Conservation (phyloP, 371 early-diverging fungal species). For the Mucor piriformis region DNA sequence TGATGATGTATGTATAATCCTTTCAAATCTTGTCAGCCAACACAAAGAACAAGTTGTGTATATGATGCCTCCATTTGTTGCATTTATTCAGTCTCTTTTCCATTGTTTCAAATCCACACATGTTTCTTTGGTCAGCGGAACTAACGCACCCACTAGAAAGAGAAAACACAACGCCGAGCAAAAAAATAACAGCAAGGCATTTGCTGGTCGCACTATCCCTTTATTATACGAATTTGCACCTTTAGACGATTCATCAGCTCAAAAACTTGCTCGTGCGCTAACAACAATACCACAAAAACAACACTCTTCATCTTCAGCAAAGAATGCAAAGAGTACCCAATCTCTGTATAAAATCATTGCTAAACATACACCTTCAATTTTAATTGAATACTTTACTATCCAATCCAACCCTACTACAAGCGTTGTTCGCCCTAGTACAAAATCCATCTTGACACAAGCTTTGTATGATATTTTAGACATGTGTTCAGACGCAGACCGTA, state of each 20-base stretch:
- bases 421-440: constrained; percentile 49
- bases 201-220: constrained; percentile 17
- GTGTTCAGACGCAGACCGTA: constrained; percentile 70
- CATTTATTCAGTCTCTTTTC: constrained; percentile 50
- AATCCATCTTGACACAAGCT: constrained; percentile 60
- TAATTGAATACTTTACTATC: constrained; percentile 68
- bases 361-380: constrained; percentile 70
- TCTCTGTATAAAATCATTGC: constrained; percentile 53
- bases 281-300: constrained; percentile 43
- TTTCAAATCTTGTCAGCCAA: constrained; percentile 46
- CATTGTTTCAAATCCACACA: constrained; percentile 65
- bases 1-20: constrained; percentile 44
- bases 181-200: not conserved
- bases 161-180: constrained; percentile 7
- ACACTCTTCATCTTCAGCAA: constrained; percentile 7
- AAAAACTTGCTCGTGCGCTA: constrained; percentile 59
- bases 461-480: constrained; percentile 72
- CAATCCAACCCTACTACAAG: constrained; percentile 65
- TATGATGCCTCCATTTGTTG: constrained; percentile 50
- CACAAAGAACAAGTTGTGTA: constrained; percentile 53
- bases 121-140: constrained; percentile 45
- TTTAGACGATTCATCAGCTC: constrained; percentile 52
- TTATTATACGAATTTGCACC: constrained; percentile 42
- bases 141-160: constrained; percentile 9
- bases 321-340: constrained; percentile 18